Evolutionary conservation across 106 monocot genomes (phyloP), one percentile per base, ranked within the genome.

Genomic region (Dendrobium officinale): DNA sequence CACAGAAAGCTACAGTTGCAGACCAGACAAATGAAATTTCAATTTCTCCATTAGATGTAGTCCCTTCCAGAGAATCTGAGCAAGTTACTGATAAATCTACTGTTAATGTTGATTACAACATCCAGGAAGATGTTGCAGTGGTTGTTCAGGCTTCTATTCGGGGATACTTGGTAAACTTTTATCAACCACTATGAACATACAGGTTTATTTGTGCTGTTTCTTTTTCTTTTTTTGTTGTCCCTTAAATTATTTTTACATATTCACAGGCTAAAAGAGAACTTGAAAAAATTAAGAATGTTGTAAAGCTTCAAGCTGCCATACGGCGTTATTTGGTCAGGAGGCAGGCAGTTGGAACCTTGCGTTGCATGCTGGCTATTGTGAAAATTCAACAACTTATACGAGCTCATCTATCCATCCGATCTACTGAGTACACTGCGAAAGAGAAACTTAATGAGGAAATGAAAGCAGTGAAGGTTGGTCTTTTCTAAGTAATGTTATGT

Each of bases 251-350:
- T 79, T 79, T 18, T 33, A 67, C 8, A 67, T 72, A 37, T 40
- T 6, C 58, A 9, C 84, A 98, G 97, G 90, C 87, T 84, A 84
- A 77, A 41, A 87, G 81, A 77, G 89, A 92, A 83, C 45, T 89
- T 9, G 47, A 55, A 26, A 92, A 91, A 73, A n/a, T 81, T 75
- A 85, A 88, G 83, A 87, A 82, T 64, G 78, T 93, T 80, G 87
- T 99, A 73, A 99, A 89, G 82, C 75, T 99, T 81, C 98, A 99
- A 99, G 95, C 95, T 80, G 82, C 68, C 78, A 78, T 94, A 41
- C 94, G 98, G 80, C 86, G 95, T n/a, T 87, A 89, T 86, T 55
- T 99, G 66, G 91, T 95, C 3, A 79, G 95, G 43, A 89, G 87
- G 42, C 88, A 95, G 78, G 94, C 94, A 67, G 80, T 87, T 79